Evolutionary conservation across 306 rosid species (phyloP).

Genomic region (Corylus avellana): DNA sequence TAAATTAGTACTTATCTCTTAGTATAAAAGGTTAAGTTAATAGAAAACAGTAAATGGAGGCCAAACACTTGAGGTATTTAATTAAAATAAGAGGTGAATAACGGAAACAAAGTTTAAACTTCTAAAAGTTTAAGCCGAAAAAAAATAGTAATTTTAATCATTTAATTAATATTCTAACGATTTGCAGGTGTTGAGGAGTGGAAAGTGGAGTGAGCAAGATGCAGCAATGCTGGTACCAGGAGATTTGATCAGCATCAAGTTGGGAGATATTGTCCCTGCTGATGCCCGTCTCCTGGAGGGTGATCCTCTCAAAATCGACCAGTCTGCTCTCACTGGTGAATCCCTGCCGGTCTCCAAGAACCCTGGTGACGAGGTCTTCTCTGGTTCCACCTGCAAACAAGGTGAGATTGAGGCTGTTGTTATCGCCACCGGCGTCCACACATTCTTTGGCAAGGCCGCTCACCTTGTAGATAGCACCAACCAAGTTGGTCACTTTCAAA

Average conservation of each 20-base stretch:
- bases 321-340: slow-evolving; percentile 90
- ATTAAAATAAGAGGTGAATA: too few species aligned
- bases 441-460: slow-evolving; percentile 96
- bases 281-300: slow-evolving; percentile 94
- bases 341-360: slow-evolving; percentile 77
- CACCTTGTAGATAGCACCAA: slow-evolving; percentile 95
- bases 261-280: slow-evolving; percentile 91
- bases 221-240: slow-evolving; percentile 91
- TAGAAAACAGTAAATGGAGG: too few species aligned
- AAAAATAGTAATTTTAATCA: too few species aligned
- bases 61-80: too few species aligned
- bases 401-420: slow-evolving; percentile 94
- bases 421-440: slow-evolving; percentile 90
- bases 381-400: slow-evolving; percentile 95
- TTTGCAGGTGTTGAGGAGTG: slow-evolving; percentile 75
- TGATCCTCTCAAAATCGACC: slow-evolving; percentile 86
- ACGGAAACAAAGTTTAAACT: too few species aligned
- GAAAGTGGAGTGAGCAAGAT: slow-evolving; percentile 79
- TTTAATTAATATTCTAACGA: too few species aligned
- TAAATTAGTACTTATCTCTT: too few species aligned
- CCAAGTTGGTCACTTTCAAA: slow-evolving; percentile 93
- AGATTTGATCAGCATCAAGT: slow-evolving; percentile 83
- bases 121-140: too few species aligned
- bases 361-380: slow-evolving; percentile 78
- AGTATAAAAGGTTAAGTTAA: too few species aligned